Conservation (phyloP, 306 rosid species). For the Medicago truncatula region MtrunA17r5.0-ANR NC_053045.1:56125501-56126000, state of each 20-base stretch:
- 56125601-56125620: not conserved
- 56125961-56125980: not conserved
- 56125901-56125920: not conserved
- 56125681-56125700: not conserved
- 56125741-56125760: not conserved
- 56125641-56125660: constrained; percentile 1
- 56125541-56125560: not conserved
- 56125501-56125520: not conserved
- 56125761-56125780: not conserved
- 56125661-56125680: not conserved
- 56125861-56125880: too few relatives aligned
- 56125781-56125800: not conserved
- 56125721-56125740: not conserved
- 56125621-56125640: constrained; percentile 16
- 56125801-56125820: constrained; percentile 5
- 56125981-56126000: not conserved
- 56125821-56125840: constrained; percentile 21
- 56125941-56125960: not conserved
- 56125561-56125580: not conserved
- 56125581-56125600: constrained; percentile 2
- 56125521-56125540: constrained; percentile 1
- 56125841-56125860: constrained; percentile 1
- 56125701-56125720: constrained; percentile 14
- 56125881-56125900: not conserved
- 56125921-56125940: not conserved